Percentiles rank a stretch among this genome's conserved stretches.
phyloP scores from a whole-genome alignment of 331 rosid species.

The Quercus lobata region DNA sequence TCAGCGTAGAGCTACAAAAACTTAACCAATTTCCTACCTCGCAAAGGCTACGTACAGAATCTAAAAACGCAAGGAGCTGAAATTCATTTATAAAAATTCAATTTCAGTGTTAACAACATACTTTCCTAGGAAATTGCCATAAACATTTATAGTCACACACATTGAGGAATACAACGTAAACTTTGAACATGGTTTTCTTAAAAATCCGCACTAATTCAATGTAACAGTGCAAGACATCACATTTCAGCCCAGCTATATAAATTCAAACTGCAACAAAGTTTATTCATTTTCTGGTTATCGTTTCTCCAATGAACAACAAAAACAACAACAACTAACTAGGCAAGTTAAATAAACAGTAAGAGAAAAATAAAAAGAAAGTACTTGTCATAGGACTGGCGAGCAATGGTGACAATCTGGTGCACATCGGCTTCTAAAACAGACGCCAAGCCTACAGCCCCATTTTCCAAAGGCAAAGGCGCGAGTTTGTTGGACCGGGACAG shows the following conservation, averaged over 20 bases:
- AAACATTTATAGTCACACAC: not conserved
- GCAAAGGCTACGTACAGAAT: not conserved
- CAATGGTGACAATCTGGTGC: slow-evolving; percentile 66
- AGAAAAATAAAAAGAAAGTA: slow-evolving; percentile 28
- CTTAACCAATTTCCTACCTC: not conserved
- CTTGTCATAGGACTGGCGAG: slow-evolving; percentile 73
- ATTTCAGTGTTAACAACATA: not conserved
- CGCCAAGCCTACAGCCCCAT: slow-evolving; percentile 59
- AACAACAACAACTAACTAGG: no score
- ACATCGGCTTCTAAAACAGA: slow-evolving; percentile 83
- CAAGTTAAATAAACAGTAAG: no score
- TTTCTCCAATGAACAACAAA: no score
- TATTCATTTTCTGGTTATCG: not conserved
- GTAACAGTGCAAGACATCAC: not conserved
- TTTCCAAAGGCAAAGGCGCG: slow-evolving; percentile 44
- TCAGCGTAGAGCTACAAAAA: not conserved
- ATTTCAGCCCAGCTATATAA: not conserved
- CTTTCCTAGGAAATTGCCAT: not conserved
- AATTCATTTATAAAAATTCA: not conserved
- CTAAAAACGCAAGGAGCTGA: not conserved
- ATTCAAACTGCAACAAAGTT: not conserved
- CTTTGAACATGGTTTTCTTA: no score
- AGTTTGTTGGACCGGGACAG: slow-evolving; percentile 35
- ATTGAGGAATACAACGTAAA: not conserved
- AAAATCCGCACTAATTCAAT: not conserved